A percentile compares a stretch with the other conserved stretches of the same genome.
phyloP scores from a whole-genome alignment of 2,329 filamentous ascomycete genomes.

The Talaromyces sp. region DNA sequence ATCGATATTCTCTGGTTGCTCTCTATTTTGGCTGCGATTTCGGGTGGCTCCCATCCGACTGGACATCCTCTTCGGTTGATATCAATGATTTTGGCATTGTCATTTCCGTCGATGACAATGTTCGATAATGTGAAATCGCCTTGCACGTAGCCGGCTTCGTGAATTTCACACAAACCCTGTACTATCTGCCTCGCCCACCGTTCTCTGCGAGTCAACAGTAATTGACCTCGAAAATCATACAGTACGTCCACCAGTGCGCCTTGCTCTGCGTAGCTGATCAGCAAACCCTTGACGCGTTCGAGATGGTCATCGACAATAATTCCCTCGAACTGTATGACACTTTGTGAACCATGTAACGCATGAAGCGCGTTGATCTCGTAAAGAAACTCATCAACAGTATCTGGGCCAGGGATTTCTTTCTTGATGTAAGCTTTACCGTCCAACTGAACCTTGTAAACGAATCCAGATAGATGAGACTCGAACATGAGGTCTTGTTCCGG shows the following conservation, averaged over 20 bases:
- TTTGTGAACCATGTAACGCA: slow-evolving; percentile 65
- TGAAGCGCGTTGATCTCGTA: slow-evolving; percentile 97
- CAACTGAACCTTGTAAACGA: slow-evolving; percentile 87
- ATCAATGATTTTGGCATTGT: slow-evolving; percentile 94
- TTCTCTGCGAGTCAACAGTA: slow-evolving; percentile 70
- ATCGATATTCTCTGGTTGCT: slow-evolving; percentile 88
- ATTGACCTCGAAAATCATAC: slow-evolving; percentile 66
- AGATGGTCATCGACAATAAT: slow-evolving; percentile 77
- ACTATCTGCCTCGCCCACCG: slow-evolving; percentile 92
- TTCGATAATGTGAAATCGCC: slow-evolving; percentile 97
- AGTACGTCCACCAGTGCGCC: slow-evolving; percentile 88
- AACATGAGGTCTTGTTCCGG: slow-evolving; percentile 74
- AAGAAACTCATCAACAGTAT: slow-evolving; percentile 92
- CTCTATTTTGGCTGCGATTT: slow-evolving; percentile 78
- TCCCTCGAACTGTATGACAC: slow-evolving; percentile 82
- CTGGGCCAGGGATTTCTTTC: slow-evolving; percentile 94
- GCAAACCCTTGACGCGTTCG: slow-evolving; percentile 74
- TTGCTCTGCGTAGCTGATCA: slow-evolving; percentile 82
- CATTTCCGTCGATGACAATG: slow-evolving; percentile 81
- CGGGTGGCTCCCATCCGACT: slow-evolving; percentile 94
- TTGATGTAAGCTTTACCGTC: slow-evolving; percentile 73
- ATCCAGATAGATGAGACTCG: slow-evolving; percentile 90
- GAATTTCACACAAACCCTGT: slow-evolving; percentile 82
- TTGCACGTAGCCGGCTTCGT: slow-evolving; percentile 94
- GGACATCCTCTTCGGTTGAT: slow-evolving; percentile 97